Percentiles rank a stretch among this genome's conserved stretches.
Evolutionary conservation across 208 protist genomes (phyloP).

Genomic region (Borovskyia barvae): DNA sequence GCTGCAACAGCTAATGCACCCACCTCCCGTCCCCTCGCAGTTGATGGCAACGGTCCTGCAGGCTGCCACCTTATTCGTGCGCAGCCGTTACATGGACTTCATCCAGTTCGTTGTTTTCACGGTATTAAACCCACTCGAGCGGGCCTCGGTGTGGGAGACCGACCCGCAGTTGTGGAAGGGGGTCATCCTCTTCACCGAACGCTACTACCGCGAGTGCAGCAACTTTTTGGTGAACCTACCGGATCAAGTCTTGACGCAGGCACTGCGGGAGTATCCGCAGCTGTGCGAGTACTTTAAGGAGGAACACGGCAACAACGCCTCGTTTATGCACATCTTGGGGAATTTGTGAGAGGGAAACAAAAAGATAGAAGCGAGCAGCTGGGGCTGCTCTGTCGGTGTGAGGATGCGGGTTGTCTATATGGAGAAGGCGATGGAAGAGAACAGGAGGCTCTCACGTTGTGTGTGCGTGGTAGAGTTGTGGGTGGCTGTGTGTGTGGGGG

Average conservation of each 20-base stretch:
- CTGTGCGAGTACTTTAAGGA: conserved; percentile 58
- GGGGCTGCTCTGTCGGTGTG: not conserved
- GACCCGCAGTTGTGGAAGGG: conserved; percentile 72
- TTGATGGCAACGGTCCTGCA: conserved; percentile 76
- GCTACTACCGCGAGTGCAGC: conserved; percentile 74
- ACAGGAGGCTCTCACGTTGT: not conserved
- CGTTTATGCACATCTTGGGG: conserved; percentile 65
- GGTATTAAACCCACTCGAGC: conserved; percentile 58
- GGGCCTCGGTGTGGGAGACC: conserved; percentile 50
- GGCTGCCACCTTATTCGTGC: conserved; percentile 29
- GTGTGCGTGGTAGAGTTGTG: not conserved
- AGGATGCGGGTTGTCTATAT: not conserved
- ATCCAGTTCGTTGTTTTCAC: conserved; percentile 51
- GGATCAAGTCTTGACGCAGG: conserved; percentile 65
- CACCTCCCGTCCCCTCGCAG: conserved; percentile 60
- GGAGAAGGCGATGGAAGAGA: too few species aligned
- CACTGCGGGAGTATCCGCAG: conserved; percentile 41
- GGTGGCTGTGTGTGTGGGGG: not conserved
- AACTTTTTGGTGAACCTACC: conserved; percentile 71
- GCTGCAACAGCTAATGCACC: conserved; percentile 48
- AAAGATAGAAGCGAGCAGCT: too few species aligned
- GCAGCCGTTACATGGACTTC: conserved; percentile 37
- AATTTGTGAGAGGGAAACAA: conserved; percentile 60
- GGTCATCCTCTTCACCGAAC: conserved; percentile 62
- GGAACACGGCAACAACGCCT: conserved; percentile 79